Percentiles rank a stretch among this genome's conserved stretches.
Conservation (phyloP, 2,329 filamentous ascomycete genomes). For the Aspergillus fijiensis region DNA sequence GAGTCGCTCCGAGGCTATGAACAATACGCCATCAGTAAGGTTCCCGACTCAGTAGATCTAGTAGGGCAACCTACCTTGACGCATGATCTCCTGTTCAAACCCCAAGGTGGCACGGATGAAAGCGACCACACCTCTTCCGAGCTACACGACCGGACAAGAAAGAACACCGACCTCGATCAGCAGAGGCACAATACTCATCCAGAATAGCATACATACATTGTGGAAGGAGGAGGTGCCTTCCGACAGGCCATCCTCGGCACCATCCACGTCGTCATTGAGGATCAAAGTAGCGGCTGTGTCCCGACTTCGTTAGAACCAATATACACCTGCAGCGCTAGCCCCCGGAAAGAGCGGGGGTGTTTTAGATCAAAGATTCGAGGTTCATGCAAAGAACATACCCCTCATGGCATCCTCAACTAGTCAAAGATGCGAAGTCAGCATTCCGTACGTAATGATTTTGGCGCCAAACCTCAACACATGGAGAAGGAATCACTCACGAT, state of each 20-base stretch:
- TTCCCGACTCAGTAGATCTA: not conserved
- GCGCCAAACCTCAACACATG: constrained; percentile 14
- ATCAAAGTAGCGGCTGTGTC: constrained; percentile 64
- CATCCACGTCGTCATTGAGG: constrained; percentile 86
- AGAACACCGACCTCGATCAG: constrained; percentile 8
- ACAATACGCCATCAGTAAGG: constrained; percentile 19
- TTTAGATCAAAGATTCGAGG: constrained; percentile 3
- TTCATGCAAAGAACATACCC: constrained; percentile 33
- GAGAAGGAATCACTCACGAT: constrained; percentile 36
- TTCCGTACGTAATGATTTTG: constrained; percentile 12
- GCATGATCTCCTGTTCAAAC: constrained; percentile 90
- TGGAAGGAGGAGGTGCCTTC: constrained; percentile 84
- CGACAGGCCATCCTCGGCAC: constrained; percentile 70
- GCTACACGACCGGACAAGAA: constrained; percentile 42
- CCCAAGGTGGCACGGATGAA: constrained; percentile 86
- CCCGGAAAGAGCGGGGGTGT: constrained; percentile 3
- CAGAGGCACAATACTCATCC: constrained; percentile 4
- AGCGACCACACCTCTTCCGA: constrained; percentile 75
- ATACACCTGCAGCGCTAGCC: not conserved
- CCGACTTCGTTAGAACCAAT: constrained; percentile 7
- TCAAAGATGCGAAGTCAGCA: not conserved
- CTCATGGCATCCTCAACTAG: constrained; percentile 44
- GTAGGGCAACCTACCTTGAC: constrained; percentile 54
- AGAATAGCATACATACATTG: constrained; percentile 49
- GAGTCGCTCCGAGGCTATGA: constrained; percentile 65